Evolutionary conservation across 805 yeast species (phyloP), one percentile per base, ranked within the genome.

Genomic region (Teunomyces pallodes): DNA sequence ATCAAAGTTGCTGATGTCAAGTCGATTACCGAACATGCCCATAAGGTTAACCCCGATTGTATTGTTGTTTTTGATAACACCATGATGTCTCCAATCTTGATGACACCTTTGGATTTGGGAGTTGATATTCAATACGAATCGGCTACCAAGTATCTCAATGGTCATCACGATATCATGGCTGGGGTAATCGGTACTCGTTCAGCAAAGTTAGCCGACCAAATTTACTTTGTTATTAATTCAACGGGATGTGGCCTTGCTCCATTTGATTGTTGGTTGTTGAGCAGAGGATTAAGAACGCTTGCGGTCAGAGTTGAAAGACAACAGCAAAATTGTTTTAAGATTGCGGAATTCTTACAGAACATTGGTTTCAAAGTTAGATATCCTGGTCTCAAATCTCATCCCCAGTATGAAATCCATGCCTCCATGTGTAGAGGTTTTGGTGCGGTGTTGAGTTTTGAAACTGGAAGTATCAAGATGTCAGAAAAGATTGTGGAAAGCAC

Each of bases 91-190:
- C 97, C 97, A 9, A 67, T 91, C 52, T 76, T 85, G 59, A 83
- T 88, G 83, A 77, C 85, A 20, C 97, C 98, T 4, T 75, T 91
- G 54, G 89, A 87, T 56, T 79, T 87, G 55, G 95, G 94, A 7
- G 92, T 84, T 33, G 97, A 91, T 63, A 87, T 91, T 48, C 96
- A 88, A 48, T 92, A 91, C 65, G 98, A 91, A 65, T 84, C 92
- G 9, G 97, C 95, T 12, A 91, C 98, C 38, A 91, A 91, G 68
- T 91, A 88, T 62, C 74, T 91, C 56, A 87, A 90, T 59, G 97
- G 97, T 6, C 98, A 91, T 65, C 98, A 91, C 67, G 97, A 92
- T 65, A 81, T 91, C 58, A 91, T 91, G 98, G 97, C 96, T 20
- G 98, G 98, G 48, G 83, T 87, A 12, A 73, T 91, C 49, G 96